Evolutionary conservation across 2,329 filamentous ascomycete genomes (phyloP), one percentile per base, ranked within the genome.

Genomic region (Cercospora sp.): DNA sequence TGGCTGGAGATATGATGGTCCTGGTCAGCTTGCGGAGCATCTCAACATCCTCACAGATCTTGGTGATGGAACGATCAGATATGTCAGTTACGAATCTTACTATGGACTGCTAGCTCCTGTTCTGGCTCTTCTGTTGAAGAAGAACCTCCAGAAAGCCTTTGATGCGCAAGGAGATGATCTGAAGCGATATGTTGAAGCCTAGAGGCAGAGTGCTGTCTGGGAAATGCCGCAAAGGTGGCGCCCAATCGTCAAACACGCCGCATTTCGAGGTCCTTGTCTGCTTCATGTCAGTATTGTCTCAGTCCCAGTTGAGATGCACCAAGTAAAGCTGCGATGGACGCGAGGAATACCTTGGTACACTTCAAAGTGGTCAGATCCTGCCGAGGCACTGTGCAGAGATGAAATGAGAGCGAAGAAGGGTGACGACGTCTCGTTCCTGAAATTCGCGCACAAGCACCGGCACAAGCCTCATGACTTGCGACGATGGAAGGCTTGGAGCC

Each of bases 21-120:
- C 55, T 10, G 64, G 64, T 28, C 64, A 61, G 23, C 57, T 23
- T 20, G 66, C 61, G n/a, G 55, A 67, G 59, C 61, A 67, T 20
- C 57, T 57, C n/a, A 62, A 58, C 23, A 62, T 57, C 12, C 42
- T 65, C 16, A 65, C 64, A 18, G 64, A 53, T 12, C 33, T 65
- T 26, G 63, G 55, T 10, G 20, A 51, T 51, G 55, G 63, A 7
- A 30, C 8, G 36, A 51, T 20, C 23, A 42, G 53, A 30, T 59
- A 60, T 10, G 55, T 65, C 7, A 65, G 63, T 36, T 65, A 60
- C 39, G 55, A 51, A 30, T 51, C 57, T 16, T 65, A 65, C 42
- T 65, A 60, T 23, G 57, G 64, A 20, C 26, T 58, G 18, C 12
- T 65, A n/a, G 55, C 57, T 36, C 57, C 57, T 20, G 23, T 60